A percentile compares a stretch with the other conserved stretches of the same genome.
phyloP scores from a whole-genome alignment of 179 eudicot genomes.

The Beta corolliflora region DNA sequence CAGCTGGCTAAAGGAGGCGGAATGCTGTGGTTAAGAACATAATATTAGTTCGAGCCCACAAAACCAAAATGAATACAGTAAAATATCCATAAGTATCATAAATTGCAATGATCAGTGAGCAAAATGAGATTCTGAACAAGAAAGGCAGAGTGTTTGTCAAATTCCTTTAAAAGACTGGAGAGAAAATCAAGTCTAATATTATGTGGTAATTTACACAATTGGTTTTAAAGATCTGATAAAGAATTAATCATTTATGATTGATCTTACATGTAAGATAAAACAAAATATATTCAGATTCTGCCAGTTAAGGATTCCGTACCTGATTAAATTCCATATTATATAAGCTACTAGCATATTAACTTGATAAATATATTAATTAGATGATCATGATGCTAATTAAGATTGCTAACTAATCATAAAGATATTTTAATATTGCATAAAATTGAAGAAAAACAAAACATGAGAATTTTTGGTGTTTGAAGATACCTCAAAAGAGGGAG shows the following conservation, averaged over 20 bases:
- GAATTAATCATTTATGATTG: too few species aligned
- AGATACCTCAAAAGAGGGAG: conserved; percentile 3
- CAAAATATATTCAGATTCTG: too few species aligned
- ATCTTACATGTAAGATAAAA: too few species aligned
- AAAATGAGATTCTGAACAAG: background rate
- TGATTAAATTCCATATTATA: too few species aligned
- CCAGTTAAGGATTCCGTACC: background rate
- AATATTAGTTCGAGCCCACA: background rate
- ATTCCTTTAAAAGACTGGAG: too few species aligned
- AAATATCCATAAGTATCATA: background rate
- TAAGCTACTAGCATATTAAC: background rate
- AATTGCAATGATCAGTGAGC: background rate
- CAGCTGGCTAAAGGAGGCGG: conserved; percentile 28
- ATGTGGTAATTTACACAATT: too few species aligned
- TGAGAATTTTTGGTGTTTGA: background rate
- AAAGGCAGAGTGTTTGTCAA: too few species aligned
- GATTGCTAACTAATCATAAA: background rate
- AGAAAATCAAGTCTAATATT: too few species aligned
- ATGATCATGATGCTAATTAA: background rate
- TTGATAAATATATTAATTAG: background rate
- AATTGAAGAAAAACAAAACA: background rate
- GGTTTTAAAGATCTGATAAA: too few species aligned
- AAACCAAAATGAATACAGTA: background rate
- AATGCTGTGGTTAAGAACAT: conserved; percentile 6
- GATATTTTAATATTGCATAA: background rate